Conservation (phyloP, 495 filamentous ascomycete genomes). For the Paragyromitra xinjiangensis region DNA sequence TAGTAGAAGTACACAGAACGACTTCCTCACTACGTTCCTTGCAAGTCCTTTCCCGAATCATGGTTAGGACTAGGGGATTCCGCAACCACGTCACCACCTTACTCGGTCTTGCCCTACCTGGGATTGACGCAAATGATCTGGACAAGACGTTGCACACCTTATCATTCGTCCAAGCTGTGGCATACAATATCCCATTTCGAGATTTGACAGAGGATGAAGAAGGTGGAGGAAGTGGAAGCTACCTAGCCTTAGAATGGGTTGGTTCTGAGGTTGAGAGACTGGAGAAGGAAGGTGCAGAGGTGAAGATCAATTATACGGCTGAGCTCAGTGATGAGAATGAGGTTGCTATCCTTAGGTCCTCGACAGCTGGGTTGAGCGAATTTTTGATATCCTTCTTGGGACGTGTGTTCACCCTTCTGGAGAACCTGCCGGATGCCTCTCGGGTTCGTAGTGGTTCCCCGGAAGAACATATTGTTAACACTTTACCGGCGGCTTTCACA, state of each 20-base stretch:
- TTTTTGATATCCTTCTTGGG: slow-evolving; percentile 90
- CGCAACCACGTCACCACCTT: slow-evolving; percentile 94
- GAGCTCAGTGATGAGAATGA: slow-evolving; percentile 88
- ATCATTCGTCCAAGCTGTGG: slow-evolving; percentile 91
- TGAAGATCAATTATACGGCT: slow-evolving; percentile 83
- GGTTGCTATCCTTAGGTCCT: slow-evolving; percentile 90
- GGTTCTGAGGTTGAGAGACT: slow-evolving; percentile 90
- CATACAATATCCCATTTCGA: slow-evolving; percentile 91
- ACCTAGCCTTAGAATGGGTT: slow-evolving; percentile 91
- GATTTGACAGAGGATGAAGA: slow-evolving; percentile 81
- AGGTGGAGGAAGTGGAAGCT: slow-evolving; percentile 65
- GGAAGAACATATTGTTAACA: slow-evolving; percentile 97
- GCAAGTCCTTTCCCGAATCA: slow-evolving; percentile 85
- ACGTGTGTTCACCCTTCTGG: slow-evolving; percentile 91
- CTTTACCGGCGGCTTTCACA: slow-evolving; percentile 87
- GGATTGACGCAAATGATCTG: slow-evolving; percentile 97
- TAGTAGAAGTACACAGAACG: slow-evolving; percentile 97
- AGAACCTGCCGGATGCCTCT: slow-evolving; percentile 91
- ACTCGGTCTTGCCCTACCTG: slow-evolving; percentile 88
- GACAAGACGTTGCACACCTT: slow-evolving; percentile 95
- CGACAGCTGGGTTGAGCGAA: slow-evolving; percentile 90
- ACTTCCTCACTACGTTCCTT: slow-evolving; percentile 91
- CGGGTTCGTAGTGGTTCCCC: slow-evolving; percentile 87
- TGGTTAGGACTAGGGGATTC: slow-evolving; percentile 90
- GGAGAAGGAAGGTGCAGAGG: slow-evolving; percentile 82